phyloP scores from a whole-genome alignment of 148 eudicot species.

The Persicaria maculosa region DNA sequence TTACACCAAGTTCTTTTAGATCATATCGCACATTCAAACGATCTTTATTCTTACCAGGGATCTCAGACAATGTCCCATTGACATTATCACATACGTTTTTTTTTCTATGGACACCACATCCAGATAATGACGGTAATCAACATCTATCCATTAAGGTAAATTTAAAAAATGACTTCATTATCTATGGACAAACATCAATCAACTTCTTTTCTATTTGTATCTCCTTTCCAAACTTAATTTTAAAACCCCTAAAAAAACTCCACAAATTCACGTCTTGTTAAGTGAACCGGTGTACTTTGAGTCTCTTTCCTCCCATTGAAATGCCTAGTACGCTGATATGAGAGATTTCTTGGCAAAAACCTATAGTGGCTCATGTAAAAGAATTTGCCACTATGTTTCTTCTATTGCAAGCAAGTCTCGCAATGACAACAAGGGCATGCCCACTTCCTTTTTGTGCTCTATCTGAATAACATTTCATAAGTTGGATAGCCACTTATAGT shows the following conservation, averaged over 20 bases:
- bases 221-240: background rate
- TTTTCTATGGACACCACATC: slow-evolving; percentile 10
- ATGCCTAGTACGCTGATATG: background rate
- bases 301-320: background rate
- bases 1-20: background rate
- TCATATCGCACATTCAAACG: background rate
- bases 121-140: background rate
- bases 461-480: background rate
- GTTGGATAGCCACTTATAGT: background rate
- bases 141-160: background rate
- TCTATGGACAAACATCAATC: background rate
- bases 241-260: background rate
- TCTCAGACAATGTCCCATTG: background rate
- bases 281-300: background rate
- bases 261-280: background rate
- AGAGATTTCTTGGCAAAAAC: background rate
- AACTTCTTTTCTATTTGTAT: background rate
- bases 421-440: background rate
- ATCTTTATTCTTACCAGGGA: slow-evolving; percentile 9
- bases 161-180: background rate
- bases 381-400: background rate
- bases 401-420: background rate
- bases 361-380: background rate
- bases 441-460: background rate
- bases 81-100: background rate